Conservation (phyloP, 768 basidiomycete species). For the Auricularia cornea region DNA sequence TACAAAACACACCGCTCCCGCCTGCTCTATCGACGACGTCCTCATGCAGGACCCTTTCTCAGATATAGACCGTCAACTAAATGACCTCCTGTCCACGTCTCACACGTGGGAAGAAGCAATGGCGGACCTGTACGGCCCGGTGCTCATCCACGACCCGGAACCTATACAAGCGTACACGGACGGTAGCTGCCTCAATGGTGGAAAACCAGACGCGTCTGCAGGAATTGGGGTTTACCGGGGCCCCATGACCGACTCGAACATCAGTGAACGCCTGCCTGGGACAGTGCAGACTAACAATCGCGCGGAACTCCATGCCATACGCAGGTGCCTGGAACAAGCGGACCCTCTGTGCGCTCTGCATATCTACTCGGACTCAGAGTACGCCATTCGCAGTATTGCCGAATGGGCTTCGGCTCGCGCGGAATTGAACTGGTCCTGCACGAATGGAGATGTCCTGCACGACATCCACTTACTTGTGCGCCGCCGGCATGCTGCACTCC, state of each 20-base stretch:
- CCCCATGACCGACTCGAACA: not conserved
- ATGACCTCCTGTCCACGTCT: not conserved
- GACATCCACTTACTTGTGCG: not conserved
- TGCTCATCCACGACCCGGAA: not conserved
- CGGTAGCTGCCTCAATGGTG: not conserved
- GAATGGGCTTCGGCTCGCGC: not conserved
- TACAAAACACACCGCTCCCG: not conserved
- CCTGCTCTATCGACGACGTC: not conserved
- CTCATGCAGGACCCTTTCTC: not conserved
- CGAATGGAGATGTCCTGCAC: not conserved
- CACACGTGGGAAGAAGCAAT: not conserved
- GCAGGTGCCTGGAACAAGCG: not conserved
- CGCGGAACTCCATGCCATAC: not conserved
- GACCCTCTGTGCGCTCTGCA: not conserved
- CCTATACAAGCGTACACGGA: not conserved
- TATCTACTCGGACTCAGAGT: not conserved
- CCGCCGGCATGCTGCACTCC: not conserved
- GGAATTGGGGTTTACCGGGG: not conserved
- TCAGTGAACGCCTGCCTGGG: not conserved
- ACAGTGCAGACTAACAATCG: not conserved
- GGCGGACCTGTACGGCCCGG: not conserved
- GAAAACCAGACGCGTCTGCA: not conserved
- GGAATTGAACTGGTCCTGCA: not conserved
- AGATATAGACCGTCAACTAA: not conserved
- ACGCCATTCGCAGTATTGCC: not conserved